Evolutionary conservation across 2,329 filamentous ascomycete genomes (phyloP).

Genomic region (Fusarium sterilihyphosum): DNA sequence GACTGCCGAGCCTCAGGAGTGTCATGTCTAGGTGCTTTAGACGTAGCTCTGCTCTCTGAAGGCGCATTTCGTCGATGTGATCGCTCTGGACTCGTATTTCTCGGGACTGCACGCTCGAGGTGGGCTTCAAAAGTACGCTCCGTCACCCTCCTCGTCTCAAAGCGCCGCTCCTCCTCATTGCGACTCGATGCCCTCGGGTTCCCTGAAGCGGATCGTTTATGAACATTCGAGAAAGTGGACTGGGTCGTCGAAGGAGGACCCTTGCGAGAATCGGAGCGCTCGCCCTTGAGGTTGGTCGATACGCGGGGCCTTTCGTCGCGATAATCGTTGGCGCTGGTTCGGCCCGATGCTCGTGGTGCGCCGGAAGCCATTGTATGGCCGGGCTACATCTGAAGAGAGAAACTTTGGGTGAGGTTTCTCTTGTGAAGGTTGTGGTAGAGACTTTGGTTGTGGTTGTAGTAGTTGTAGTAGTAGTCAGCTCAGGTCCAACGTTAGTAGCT

Average conservation of each 20-base stretch:
- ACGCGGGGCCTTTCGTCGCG: constrained; percentile 52
- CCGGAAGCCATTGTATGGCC: constrained; percentile 54
- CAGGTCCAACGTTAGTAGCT: background rate
- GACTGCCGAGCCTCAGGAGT: constrained; percentile 55
- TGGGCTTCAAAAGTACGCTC: constrained; percentile 68
- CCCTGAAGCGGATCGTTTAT: constrained; percentile 68
- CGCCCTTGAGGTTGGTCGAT: constrained; percentile 45
- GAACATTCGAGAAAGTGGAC: constrained; percentile 50
- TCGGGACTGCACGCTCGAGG: constrained; percentile 68
- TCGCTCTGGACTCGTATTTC: constrained; percentile 68
- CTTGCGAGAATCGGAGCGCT: constrained; percentile 51
- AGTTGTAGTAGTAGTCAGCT: background rate
- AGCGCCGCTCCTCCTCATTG: constrained; percentile 53
- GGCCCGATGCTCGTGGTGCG: constrained; percentile 55
- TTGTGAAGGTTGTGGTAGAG: background rate
- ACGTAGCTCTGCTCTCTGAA: constrained; percentile 51
- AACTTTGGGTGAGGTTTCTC: background rate
- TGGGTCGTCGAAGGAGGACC: constrained; percentile 50
- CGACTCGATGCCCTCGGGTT: constrained; percentile 62
- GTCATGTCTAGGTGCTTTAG: constrained; percentile 54
- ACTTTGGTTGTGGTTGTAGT: constrained; percentile 3
- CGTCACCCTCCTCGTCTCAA: constrained; percentile 64
- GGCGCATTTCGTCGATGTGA: constrained; percentile 56
- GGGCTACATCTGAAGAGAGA: constrained; percentile 49
- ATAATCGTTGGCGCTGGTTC: constrained; percentile 53